Evolutionary conservation across 306 rosid genomes (phyloP), one percentile per base, ranked within the genome.

Genomic region (Adenanthera pavonina): DNA sequence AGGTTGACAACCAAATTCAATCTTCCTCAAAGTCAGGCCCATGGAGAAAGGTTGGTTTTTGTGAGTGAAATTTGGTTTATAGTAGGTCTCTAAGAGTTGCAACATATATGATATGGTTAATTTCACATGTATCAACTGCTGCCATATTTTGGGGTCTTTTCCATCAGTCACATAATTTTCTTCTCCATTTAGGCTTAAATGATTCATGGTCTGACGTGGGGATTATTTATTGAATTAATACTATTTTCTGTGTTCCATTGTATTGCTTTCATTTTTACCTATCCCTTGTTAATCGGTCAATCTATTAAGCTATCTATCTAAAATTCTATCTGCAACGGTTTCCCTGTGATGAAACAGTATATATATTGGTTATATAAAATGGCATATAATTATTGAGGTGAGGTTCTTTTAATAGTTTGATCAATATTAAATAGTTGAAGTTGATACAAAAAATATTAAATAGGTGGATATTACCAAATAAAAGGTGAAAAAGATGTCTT

Each of bases 1-100:
- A 96, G 99, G 86, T 80, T 77, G 98, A 96, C 81, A 85, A 64
- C 84, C 87, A 89, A 90, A 90, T 84, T 83, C 97, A 91, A 69
- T 65, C 92, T 54, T 87, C 98, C 85, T 85, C 98, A 74, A 96
- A 87, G 83, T 82, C 97, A 66, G 99, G 99, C 59, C 99, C 98
- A 80, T 96, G 99, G 99, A 94, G 99, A 88, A 94, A 96, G 98
- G 99, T 96, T 85, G 65, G 93, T 82, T 35, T 75, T 65, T 74
- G 30, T 85, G 59, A 65, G 74, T 81, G 47, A 77, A 70, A 73
- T 52, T 75, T 20, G 66, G 67, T 44, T 64, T 73, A 53, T 75
- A 59, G 40, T 69, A 72, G 66, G 61, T 47, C 71, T 70, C 7
- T 57, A 69, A 53, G 51, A 65, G 64, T 40, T 78, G 69, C 76